phyloP scores from a whole-genome alignment of 495 filamentous ascomycete species.

The Xanthoparmelia taractica region DNA sequence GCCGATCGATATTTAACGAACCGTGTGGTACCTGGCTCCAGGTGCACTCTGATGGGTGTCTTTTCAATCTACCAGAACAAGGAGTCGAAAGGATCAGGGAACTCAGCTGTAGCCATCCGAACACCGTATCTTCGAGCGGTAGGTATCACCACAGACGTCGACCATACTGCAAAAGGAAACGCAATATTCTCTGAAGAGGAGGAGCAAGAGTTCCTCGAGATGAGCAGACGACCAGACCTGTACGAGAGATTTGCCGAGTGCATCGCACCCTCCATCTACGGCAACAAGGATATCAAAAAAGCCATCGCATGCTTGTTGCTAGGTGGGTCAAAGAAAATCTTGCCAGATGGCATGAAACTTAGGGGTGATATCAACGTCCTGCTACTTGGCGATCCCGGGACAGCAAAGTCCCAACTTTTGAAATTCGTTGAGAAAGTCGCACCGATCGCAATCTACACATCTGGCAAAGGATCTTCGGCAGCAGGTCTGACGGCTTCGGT shows the following conservation, averaged over 20 bases:
- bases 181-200: slow-evolving; percentile 88
- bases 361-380: slow-evolving; percentile 98
- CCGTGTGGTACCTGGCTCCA: slow-evolving; percentile 87
- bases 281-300: slow-evolving; percentile 95
- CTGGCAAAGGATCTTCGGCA: slow-evolving; percentile 96
- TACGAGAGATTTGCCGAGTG: slow-evolving; percentile 85
- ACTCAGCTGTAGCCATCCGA: slow-evolving; percentile 82
- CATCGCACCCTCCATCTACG: slow-evolving; percentile 96
- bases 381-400: slow-evolving; percentile 94
- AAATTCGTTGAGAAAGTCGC: slow-evolving; percentile 97
- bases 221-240: slow-evolving; percentile 83
- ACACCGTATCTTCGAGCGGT: slow-evolving; percentile 95
- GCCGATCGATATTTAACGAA: slow-evolving; percentile 96
- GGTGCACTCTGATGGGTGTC: slow-evolving; percentile 93
- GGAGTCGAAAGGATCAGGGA: slow-evolving; percentile 66
- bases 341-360: slow-evolving; percentile 97
- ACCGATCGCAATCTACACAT: slow-evolving; percentile 97
- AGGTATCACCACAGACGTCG: slow-evolving; percentile 82
- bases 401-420: slow-evolving; percentile 92
- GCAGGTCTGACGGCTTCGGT: slow-evolving; percentile 98
- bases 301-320: slow-evolving; percentile 93
- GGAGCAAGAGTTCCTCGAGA: slow-evolving; percentile 92
- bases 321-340: slow-evolving; percentile 95
- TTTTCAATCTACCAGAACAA: slow-evolving; percentile 96
- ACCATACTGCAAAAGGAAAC: slow-evolving; percentile 81